These are phyloP conservation scores for Neohortaea acidophila DNA, from an alignment of 495 filamentous ascomycete genomes.

Conservation along the genomic window DNA sequence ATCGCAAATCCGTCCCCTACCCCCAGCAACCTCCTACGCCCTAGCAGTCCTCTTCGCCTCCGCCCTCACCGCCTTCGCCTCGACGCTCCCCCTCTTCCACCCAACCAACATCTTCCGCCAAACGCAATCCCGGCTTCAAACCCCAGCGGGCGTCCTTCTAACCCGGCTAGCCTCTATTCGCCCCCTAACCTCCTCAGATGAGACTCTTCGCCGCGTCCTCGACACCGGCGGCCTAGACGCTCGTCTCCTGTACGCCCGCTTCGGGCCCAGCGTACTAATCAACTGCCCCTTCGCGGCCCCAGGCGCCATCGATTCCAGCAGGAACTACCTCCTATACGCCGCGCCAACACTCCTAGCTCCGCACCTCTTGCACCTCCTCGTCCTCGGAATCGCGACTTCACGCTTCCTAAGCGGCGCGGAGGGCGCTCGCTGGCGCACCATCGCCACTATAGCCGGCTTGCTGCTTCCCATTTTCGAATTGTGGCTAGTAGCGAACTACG, in stretches of 20 bases:
- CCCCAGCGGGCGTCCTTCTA: constrained; percentile 72
- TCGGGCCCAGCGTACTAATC: constrained; percentile 55
- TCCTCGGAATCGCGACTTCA: constrained; percentile 52
- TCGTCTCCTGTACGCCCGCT: constrained; percentile 66
- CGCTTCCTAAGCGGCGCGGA: constrained; percentile 37
- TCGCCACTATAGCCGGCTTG: constrained; percentile 49
- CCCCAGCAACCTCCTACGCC: constrained; percentile 41
- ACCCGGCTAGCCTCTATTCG: constrained; percentile 54
- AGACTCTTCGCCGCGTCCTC: constrained; percentile 12
- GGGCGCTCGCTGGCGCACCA: constrained; percentile 50
- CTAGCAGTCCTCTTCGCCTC: constrained; percentile 62
- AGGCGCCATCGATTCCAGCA: constrained; percentile 39
- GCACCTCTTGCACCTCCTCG: constrained; percentile 58
- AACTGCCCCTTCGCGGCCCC: constrained; percentile 70
- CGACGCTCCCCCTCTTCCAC: constrained; percentile 50
- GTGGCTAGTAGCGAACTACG: constrained; percentile 45
- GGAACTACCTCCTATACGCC: constrained; percentile 67
- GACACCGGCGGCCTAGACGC: constrained; percentile 45
- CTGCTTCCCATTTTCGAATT: constrained; percentile 47
- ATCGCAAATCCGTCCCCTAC: constrained; percentile 44
- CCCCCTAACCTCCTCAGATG: constrained; percentile 47
- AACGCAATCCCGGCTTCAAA: constrained; percentile 72
- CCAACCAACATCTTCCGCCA: constrained; percentile 67
- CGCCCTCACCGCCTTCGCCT: constrained; percentile 55
- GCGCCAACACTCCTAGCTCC: constrained; percentile 57